Base-by-base conservation (phyloP, 768 basidiomycete genomes). In the Gloeophyllum trabeum region DNA sequence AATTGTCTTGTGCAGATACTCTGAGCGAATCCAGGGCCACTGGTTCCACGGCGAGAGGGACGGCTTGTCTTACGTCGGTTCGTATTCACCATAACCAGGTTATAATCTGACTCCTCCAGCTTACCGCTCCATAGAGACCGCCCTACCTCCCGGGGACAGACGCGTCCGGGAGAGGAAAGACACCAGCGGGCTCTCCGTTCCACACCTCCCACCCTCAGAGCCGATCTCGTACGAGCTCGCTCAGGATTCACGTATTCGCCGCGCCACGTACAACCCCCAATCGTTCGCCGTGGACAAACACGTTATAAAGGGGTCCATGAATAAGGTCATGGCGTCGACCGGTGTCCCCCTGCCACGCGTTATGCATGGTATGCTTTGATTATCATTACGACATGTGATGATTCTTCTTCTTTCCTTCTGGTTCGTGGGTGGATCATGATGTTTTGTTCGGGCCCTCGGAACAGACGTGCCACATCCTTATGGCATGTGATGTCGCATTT, bases 31-130 rank as follows among this genome's bases (percentile, higher is more conserved):
- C 24, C 51, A 60, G 32, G 69, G 69, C 21, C 79, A 81, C 43
- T 83, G 81, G 81, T 79, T 81, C 50, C 65, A 74, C 43, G 65
- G 69, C 6, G 76, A 70, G 45, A 61, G 58, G 32, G 71, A 74
- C 36, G 74, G 77, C 6, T 57, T 71, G 28, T 81, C 78, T 2
- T 68, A 74, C 39, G 66, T 73, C 36, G 71, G 76, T 32, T 32
- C 28, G 28, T 16, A 32, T 16, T 32, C 28, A 32, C 28, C 28
- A 32, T 32, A 10, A 10, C 10, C 28, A 32, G 10, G 16, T 10
- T 32, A 32, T 32, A 10, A 16, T 16, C 28, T 32, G 10, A 10
- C 28, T 32, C 28, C 28, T 16, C 28, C 28, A 32, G 10, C 16
- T 16, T 16, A 32, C 28, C 28, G 28, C 28, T 10, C 28, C 28